phyloP scores from a whole-genome alignment of 225 moss, liverwort and hornwort species.

The Bryum argenteum region DNA sequence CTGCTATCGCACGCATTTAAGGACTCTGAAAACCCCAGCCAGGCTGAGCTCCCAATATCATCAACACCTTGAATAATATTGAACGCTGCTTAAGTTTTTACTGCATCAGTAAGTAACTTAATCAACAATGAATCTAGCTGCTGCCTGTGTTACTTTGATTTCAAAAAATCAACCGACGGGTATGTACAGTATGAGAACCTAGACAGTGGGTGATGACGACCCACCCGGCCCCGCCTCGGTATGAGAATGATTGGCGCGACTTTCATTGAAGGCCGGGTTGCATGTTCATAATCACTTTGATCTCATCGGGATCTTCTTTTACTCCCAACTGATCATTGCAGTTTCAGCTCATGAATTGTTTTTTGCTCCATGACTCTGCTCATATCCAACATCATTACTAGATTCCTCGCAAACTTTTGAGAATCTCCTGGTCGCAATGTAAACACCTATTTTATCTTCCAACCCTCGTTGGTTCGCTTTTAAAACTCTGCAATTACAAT shows the following conservation, averaged over 20 bases:
- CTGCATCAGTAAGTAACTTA: too few relatives aligned
- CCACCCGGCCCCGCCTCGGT: conserved; percentile 31
- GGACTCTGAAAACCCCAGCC: conserved; percentile 20
- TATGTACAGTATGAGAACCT: not conserved
- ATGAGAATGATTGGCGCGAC: conserved; percentile 48
- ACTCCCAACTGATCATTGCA: conserved; percentile 46
- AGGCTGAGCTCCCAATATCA: not conserved
- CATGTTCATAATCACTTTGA: conserved; percentile 48
- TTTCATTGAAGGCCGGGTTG: conserved; percentile 42
- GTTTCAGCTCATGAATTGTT: conserved; percentile 36
- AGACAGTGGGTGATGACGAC: conserved; percentile 12
- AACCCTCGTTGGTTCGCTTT: not conserved
- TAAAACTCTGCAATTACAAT: not conserved
- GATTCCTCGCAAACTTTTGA: conserved; percentile 32
- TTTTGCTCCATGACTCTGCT: conserved; percentile 32
- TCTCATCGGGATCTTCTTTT: conserved; percentile 47
- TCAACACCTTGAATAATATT: too few relatives aligned
- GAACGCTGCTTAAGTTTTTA: too few relatives aligned
- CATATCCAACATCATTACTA: conserved; percentile 29
- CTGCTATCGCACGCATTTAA: conserved; percentile 40
- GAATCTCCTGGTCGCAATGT: conserved; percentile 1
- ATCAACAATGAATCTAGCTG: too few relatives aligned
- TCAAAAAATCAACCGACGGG: not conserved
- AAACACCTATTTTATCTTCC: conserved; percentile 2
- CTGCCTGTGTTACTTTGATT: too few relatives aligned